Percentiles rank a stretch among this genome's conserved stretches.
These are phyloP conservation scores for Saraca asoca DNA, from an alignment of 331 rosid genomes.

Conservation along the genomic window DNA sequence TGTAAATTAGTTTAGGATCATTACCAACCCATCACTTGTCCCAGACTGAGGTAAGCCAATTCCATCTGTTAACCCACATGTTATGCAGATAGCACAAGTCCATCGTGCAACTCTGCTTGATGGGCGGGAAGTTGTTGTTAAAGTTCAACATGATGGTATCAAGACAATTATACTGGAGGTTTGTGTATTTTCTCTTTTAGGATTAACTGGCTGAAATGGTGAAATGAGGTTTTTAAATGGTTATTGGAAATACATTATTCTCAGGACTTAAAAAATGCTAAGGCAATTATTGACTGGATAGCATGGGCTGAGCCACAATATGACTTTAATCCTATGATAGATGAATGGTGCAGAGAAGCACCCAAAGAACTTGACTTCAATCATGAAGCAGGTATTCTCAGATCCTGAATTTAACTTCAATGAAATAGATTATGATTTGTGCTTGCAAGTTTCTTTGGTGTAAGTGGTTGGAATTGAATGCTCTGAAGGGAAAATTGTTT, in stretches of 20 bases:
- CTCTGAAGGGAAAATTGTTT: no score
- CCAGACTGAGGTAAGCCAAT: conserved; percentile 19
- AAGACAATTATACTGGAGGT: conserved; percentile 90
- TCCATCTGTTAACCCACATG: conserved; percentile 28
- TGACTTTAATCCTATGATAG: conserved; percentile 90
- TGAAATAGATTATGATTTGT: conserved; percentile 26
- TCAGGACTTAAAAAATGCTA: conserved; percentile 96
- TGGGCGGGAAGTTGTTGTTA: conserved; percentile 90
- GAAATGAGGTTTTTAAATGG: conserved; percentile 30
- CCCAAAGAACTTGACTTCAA: conserved; percentile 97
- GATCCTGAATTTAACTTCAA: conserved; percentile 29
- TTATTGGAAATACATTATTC: conserved; percentile 35
- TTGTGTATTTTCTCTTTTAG: conserved; percentile 37
- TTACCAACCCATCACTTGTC: conserved; percentile 9
- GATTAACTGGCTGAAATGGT: conserved; percentile 35
- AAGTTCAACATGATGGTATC: conserved; percentile 93
- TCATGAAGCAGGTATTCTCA: conserved; percentile 80
- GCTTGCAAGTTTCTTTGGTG: conserved; percentile 13
- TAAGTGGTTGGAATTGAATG: conserved; percentile 21
- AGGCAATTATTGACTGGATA: conserved; percentile 92
- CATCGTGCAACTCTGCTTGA: conserved; percentile 88
- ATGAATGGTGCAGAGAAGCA: conserved; percentile 99
- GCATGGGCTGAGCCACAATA: conserved; percentile 99
- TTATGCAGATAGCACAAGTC: conserved; percentile 93
- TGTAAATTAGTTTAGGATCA: conserved; percentile 29